Percentiles rank a stretch among this genome's conserved stretches.
Conservation (phyloP, 2,329 filamentous ascomycete species). For the Gremmenia infestans region DNA sequence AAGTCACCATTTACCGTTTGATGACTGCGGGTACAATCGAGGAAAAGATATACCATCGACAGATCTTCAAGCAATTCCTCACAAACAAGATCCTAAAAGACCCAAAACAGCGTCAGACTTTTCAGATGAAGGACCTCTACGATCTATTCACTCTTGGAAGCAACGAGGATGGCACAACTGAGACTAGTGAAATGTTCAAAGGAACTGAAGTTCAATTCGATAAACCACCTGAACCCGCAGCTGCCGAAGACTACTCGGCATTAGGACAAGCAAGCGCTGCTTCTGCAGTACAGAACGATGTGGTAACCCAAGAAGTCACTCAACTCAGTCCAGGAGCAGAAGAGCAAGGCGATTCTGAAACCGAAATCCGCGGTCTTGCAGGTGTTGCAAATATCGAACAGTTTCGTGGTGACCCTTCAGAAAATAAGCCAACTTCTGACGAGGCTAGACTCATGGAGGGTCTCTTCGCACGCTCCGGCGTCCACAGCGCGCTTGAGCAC, state of each 20-base stretch:
- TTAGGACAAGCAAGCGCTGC: conserved; percentile 8
- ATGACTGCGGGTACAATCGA: conserved; percentile 98
- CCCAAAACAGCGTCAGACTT: conserved; percentile 86
- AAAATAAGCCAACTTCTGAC: conserved; percentile 42
- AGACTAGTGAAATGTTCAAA: conserved; percentile 82
- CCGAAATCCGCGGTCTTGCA: conserved; percentile 47
- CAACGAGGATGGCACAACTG: conserved; percentile 64
- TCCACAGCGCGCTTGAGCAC: conserved; percentile 90
- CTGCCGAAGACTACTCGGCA: conserved; percentile 14
- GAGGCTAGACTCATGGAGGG: conserved; percentile 81
- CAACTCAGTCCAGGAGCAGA: not conserved
- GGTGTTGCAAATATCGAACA: conserved; percentile 62
- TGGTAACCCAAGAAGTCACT: conserved; percentile 12
- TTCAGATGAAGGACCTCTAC: conserved; percentile 84
- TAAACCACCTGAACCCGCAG: conserved; percentile 31
- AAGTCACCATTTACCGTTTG: conserved; percentile 94
- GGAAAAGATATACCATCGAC: conserved; percentile 97
- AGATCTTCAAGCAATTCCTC: conserved; percentile 97
- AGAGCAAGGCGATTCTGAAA: conserved; percentile 31
- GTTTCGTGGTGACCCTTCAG: conserved; percentile 47
- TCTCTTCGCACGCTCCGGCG: conserved; percentile 79
- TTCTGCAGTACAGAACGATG: conserved; percentile 12
- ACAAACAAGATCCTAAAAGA: conserved; percentile 95
- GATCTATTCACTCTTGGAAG: conserved; percentile 81
- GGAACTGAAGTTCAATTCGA: conserved; percentile 73